Base-by-base conservation (phyloP, 2,329 filamentous ascomycete genomes). In the Achaetomium macrosporum region DNA sequence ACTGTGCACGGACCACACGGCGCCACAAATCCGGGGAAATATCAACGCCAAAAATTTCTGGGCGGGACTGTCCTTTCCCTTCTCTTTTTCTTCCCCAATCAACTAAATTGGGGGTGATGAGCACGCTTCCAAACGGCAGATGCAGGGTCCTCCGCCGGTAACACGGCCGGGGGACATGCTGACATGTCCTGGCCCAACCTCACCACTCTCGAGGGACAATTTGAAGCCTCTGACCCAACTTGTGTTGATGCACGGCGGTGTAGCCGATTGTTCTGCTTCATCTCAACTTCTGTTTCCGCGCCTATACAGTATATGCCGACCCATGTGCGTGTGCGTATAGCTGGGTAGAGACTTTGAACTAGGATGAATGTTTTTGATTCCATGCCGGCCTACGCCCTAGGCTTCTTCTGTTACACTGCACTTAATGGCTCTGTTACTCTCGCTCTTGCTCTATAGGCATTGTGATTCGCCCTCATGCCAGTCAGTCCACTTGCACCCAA, bases 31-130 rank as follows among this genome's bases (percentile, higher is more conserved):
- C 35, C 35, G 1, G 16, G 25, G 2, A 5, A 13, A 54, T 44
- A 47, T 47, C 50, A 42, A 47, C 33, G 16, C 46, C 50, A 43
- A 51, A 48, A 53, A 53, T 52, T 47, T 47, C 42, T n/a, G 30
- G 41, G 20, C 41, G 8, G 25, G 25, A 25, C 20, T 17, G 31
- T 20, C 29, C 12, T 35, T 41, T 37, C 35, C 49, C 20, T 43
- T 20, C 33, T 68, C 63, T 61, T 70, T 74, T 71, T 72, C 68
- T 73, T 78, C 76, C 72, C 68, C 71, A 81, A 78, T 71, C 83
- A 88, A 89, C 85, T 89, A 89, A 82, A 81, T 80, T 84, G 85
- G 83, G 81, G 69, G 76, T 85, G 85, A 90, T 79, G 86, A 87
- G 83, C 75, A 75, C 78, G 81, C 79, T 78, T 77, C 67, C 72